Evolutionary conservation across 2,329 filamentous ascomycete genomes (phyloP).

Genomic region (Colletotrichum liaoningense): DNA sequence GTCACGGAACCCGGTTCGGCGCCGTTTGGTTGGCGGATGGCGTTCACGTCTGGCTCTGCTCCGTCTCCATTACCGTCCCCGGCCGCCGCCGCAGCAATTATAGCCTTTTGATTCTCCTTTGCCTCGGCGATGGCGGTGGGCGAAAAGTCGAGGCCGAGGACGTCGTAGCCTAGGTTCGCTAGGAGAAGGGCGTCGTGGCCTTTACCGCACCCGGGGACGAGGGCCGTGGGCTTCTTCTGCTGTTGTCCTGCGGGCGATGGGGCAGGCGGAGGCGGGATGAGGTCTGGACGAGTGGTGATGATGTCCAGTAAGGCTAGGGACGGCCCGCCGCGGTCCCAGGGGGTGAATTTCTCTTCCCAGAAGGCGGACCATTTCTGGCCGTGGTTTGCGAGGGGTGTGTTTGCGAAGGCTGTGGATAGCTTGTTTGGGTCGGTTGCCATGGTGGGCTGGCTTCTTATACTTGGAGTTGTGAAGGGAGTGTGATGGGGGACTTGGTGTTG

Average conservation of each 20-base stretch:
- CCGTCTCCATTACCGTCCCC: slow-evolving; percentile 42
- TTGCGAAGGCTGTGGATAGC: slow-evolving; percentile 49
- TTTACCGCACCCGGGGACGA: slow-evolving; percentile 85
- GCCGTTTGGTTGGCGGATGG: slow-evolving; percentile 47
- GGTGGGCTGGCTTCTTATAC: not conserved
- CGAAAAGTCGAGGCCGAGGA: slow-evolving; percentile 78
- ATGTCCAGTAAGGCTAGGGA: slow-evolving; percentile 66
- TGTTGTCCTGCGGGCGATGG: not conserved
- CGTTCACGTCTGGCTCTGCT: slow-evolving; percentile 54
- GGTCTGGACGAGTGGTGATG: slow-evolving; percentile 56
- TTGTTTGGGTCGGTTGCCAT: slow-evolving; percentile 41
- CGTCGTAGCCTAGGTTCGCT: slow-evolving; percentile 80
- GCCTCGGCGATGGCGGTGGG: slow-evolving; percentile 58
- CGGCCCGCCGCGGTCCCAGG: slow-evolving; percentile 68
- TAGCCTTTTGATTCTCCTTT: slow-evolving; percentile 51
- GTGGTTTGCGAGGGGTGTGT: slow-evolving; percentile 48
- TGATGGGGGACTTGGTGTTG: not conserved
- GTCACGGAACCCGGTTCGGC: slow-evolving; percentile 61
- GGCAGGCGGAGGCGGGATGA: slow-evolving; percentile 47
- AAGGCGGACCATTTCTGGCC: slow-evolving; percentile 57
- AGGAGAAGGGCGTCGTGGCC: slow-evolving; percentile 86
- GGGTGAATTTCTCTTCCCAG: slow-evolving; percentile 58
- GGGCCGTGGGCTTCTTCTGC: slow-evolving; percentile 52
- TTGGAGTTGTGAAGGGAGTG: not conserved
- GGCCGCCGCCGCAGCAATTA: not conserved